Base-by-base conservation (phyloP, 2,329 filamentous ascomycete species). In the Pseudogymnoascus sp. region DNA sequence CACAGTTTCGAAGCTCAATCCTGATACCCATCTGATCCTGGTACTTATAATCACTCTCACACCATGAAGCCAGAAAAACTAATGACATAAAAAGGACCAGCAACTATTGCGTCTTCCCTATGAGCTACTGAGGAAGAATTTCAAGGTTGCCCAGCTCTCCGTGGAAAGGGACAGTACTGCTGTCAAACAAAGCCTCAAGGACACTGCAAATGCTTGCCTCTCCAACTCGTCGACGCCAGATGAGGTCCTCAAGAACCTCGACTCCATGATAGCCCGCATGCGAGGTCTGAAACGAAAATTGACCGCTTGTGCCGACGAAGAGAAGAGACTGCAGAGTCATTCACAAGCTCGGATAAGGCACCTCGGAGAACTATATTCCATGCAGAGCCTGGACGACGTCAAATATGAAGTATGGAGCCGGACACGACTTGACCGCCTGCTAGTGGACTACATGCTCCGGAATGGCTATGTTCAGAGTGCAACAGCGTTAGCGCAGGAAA, bases 401-500 rank as follows among this genome's bases (percentile, higher is more conserved):
- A 91, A 91, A 71, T 99, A 97, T 76, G 93, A 97, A 71, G 80
- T 84, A 63, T 99, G 94, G 94, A 91, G 89, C 64, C 84, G 90
- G 61, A 84, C 84, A 39, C 81, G 94, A 21, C 80, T 99, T 48
- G 89, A 96, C 74, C 81, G 94, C 15, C 77, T 97, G 63, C 77
- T 99, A 58, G 90, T 96, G n/a, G 94, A 99, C 72, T 96, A 97
- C 74, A 81, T 99, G 67, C 78, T 97, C 58, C 84, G 94, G 7
- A 87, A 88, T 64, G 93, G 93, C 3, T 96, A 93, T 71, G 84
- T 84, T 15, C 84, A 89, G 21, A 94, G 87, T 68, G 94, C 94
- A 2, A 81, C 80, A 58, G 83, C 86, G 64, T 78, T 99, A 60
- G 91, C 92, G 1, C 77, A 80, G 62, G 89, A 91, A 73, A 89